phyloP scores from a whole-genome alignment of 768 basidiomycete species.

The Daedaleopsis sinensis region DNA sequence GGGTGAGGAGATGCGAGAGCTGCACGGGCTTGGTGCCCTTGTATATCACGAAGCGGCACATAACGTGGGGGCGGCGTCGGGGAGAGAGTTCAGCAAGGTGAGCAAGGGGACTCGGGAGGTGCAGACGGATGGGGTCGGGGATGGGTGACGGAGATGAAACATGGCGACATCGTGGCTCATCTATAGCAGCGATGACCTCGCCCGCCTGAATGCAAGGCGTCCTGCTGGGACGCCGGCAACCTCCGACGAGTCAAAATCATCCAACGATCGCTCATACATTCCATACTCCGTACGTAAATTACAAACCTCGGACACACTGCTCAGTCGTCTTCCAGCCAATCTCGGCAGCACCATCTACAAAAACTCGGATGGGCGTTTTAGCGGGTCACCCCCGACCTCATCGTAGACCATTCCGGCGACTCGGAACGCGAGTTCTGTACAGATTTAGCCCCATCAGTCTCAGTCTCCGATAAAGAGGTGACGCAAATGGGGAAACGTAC shows the following conservation, averaged over 20 bases:
- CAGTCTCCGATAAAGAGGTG: background rate
- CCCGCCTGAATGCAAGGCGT: slow-evolving; percentile 5
- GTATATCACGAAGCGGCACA: slow-evolving; percentile 94
- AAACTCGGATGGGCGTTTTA: slow-evolving; percentile 78
- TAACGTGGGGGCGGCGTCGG: slow-evolving; percentile 30
- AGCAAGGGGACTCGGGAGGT: background rate
- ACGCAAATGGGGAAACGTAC: slow-evolving; percentile 47
- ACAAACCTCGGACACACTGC: slow-evolving; percentile 18
- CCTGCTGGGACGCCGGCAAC: slow-evolving; percentile 6
- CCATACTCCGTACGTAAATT: slow-evolving; percentile 13
- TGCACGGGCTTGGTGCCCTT: slow-evolving; percentile 94
- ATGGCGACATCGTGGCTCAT: slow-evolving; percentile 20
- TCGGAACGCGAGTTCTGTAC: slow-evolving; percentile 78
- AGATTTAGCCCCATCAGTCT: slow-evolving; percentile 12
- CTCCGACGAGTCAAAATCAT: slow-evolving; percentile 19
- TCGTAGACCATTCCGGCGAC: slow-evolving; percentile 88
- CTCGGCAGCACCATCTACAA: slow-evolving; percentile 39
- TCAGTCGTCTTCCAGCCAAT: slow-evolving; percentile 4
- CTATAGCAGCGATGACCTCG: background rate
- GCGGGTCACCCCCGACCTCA: slow-evolving; percentile 77
- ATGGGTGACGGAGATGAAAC: slow-evolving; percentile 3
- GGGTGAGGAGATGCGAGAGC: slow-evolving; percentile 90
- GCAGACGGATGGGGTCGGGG: slow-evolving; percentile 1
- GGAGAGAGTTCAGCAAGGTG: background rate
- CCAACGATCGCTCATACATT: slow-evolving; percentile 9